These are phyloP conservation scores for Kingdonia uniflora DNA, from an alignment of 164 flowering plant species.

Conservation along the genomic window DNA sequence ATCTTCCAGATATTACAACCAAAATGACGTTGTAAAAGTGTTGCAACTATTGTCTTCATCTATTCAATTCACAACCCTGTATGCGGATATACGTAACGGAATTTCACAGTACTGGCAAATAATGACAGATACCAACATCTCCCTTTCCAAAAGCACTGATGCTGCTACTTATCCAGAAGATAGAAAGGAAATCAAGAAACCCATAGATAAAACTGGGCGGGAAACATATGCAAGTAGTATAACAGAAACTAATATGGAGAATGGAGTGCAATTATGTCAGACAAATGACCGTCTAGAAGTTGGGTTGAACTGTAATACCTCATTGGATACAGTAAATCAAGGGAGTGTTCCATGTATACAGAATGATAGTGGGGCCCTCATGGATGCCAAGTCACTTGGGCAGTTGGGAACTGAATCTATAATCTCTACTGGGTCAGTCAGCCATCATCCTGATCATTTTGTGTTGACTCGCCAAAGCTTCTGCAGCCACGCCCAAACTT, in stretches of 20 bases:
- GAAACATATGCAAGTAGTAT: slow-evolving; percentile 17
- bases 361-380: slow-evolving; percentile 6
- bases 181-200: background rate
- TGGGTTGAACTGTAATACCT: slow-evolving; percentile 9
- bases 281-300: slow-evolving; percentile 1
- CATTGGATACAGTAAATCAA: slow-evolving; percentile 12
- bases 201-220: background rate
- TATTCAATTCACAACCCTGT: slow-evolving; percentile 27
- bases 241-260: slow-evolving; percentile 16
- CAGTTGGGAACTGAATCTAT: slow-evolving; percentile 15
- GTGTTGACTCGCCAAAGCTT: slow-evolving; percentile 20
- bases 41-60: slow-evolving; percentile 43
- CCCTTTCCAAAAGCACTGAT: slow-evolving; percentile 15
- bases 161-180: slow-evolving; percentile 5
- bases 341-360: slow-evolving; percentile 6
- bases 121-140: slow-evolving; percentile 19
- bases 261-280: background rate
- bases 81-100: slow-evolving; percentile 50
- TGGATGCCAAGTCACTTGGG: slow-evolving; percentile 11
- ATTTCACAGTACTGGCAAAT: slow-evolving; percentile 64
- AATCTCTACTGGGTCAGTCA: slow-evolving; percentile 23
- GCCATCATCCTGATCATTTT: slow-evolving; percentile 21
- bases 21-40: slow-evolving; percentile 53
- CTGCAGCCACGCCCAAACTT: slow-evolving; percentile 6
- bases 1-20: slow-evolving; percentile 52